Base-by-base conservation (phyloP, 768 basidiomycete genomes). In the Phallus indusiatus region DNA sequence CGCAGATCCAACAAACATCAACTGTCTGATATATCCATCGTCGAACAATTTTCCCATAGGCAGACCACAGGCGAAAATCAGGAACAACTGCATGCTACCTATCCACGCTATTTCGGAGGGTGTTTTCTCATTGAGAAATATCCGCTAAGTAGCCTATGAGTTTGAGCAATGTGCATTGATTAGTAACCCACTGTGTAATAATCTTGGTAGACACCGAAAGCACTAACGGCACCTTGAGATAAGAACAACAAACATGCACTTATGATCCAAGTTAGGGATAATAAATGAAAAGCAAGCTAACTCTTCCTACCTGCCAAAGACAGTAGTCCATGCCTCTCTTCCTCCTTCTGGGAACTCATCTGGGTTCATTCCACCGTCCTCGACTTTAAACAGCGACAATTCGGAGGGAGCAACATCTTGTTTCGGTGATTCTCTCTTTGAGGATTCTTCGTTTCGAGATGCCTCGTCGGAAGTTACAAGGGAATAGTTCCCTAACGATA, bases 161-260 rank as follows among this genome's bases (percentile, higher is more conserved):
- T n/a, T 42, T 28, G 42, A 42, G n/a, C 9, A 10, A 42, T 4
- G 9, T 42, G 42, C 14, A n/a, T 42, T 10, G 9, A 42, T 14
- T 10, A 42, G 42, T 14, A 10, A 2, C 64, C 65, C 42, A 78
- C 77, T 22, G 67, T 63, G 64, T 76, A 78, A 59, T 70, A 75
- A 67, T 76, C 75, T 76, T 63, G 75, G 73, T 75, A 76, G 49
- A 78, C 75, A 35, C 76, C 73, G 18, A 75, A 77, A 17, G 78
- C 75, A 58, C 78, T 76, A 11, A 79, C 74, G 5, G 74, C 72
- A 6, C 79, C 78, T 61, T 79, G 78, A 0, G 77, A 77, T 62
- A 76, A 78, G 54, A 79, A 80, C 2, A 74, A 67, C 12, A 75
- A 69, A 67, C 78, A 71, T 7, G 68, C 68, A 24, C 78, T 78